A percentile compares a stretch with the other conserved stretches of the same genome.
Conservation (phyloP, 352 stramenopile species). For the Phytopythium oedochilum region DNA sequence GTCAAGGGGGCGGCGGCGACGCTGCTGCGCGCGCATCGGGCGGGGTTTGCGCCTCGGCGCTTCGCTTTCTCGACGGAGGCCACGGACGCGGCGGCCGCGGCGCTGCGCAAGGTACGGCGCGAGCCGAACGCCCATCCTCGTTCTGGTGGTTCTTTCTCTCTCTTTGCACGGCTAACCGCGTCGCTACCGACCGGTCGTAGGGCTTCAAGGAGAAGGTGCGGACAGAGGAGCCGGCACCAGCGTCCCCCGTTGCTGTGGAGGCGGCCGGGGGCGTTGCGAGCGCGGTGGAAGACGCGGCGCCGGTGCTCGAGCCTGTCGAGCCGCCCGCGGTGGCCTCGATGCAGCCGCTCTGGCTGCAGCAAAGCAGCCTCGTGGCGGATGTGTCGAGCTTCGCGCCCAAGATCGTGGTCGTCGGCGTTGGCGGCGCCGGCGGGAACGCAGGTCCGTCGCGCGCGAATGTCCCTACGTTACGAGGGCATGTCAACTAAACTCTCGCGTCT, state of each 20-base stretch:
- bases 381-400: conserved; percentile 77
- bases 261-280: conserved; percentile 3
- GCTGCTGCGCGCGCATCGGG: conserved; percentile 21
- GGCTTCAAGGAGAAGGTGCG: conserved; percentile 56
- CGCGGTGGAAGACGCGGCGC: conserved; percentile 3
- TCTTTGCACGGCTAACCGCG: neutral
- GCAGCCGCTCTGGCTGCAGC: conserved; percentile 74
- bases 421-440: conserved; percentile 85
- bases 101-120: conserved; percentile 57
- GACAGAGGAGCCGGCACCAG: conserved; percentile 24
- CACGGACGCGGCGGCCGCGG: conserved; percentile 62
- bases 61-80: conserved; percentile 57
- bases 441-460: conserved; percentile 16
- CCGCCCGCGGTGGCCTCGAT: conserved; percentile 40
- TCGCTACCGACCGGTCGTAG: conserved; percentile 1
- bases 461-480: no score
- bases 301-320: conserved; percentile 30
- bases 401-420: conserved; percentile 85
- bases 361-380: conserved; percentile 55
- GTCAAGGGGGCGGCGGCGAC: conserved; percentile 25
- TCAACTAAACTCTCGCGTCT: neutral
- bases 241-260: conserved; percentile 3
- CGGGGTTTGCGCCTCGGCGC: conserved; percentile 9
- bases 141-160: neutral
- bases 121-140: neutral